Conservation (phyloP, 495 filamentous ascomycete genomes). For the Tetracladium marchalianum region DNA sequence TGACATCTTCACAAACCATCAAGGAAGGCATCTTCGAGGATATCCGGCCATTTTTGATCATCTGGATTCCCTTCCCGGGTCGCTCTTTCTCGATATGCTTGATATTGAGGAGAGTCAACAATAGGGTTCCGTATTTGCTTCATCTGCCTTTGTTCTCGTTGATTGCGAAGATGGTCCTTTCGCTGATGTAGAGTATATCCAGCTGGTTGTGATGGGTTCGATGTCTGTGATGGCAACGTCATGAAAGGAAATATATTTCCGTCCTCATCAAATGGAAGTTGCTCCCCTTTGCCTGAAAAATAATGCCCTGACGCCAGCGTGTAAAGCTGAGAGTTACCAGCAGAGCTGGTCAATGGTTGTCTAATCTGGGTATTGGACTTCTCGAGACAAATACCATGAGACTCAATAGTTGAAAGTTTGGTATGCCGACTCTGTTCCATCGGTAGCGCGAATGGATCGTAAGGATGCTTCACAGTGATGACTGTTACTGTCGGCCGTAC, state of each 20-base stretch:
- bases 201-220: slow-evolving; percentile 17
- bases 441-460: background rate
- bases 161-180: slow-evolving; percentile 11
- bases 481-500: too few relatives aligned
- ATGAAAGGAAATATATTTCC: slow-evolving; percentile 20
- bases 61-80: slow-evolving; percentile 31
- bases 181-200: slow-evolving; percentile 22
- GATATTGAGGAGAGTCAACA: slow-evolving; percentile 47
- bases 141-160: background rate
- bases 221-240: slow-evolving; percentile 13
- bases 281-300: slow-evolving; percentile 23
- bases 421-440: slow-evolving; percentile 15
- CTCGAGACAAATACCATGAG: slow-evolving; percentile 8
- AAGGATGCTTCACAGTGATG: slow-evolving; percentile 14
- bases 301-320: slow-evolving; percentile 26
- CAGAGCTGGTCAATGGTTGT: slow-evolving; percentile 37
- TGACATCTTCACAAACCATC: slow-evolving; percentile 51
- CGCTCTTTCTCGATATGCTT: slow-evolving; percentile 59
- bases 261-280: background rate
- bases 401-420: slow-evolving; percentile 8
- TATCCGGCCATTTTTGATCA: slow-evolving; percentile 57
- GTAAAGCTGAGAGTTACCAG: slow-evolving; percentile 37
- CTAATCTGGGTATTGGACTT: slow-evolving; percentile 21
- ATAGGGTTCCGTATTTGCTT: slow-evolving; percentile 34
- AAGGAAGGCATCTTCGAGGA: slow-evolving; percentile 80